Conservation (phyloP, 345 rosid genomes). For the Gossypium sturtianum region DNA sequence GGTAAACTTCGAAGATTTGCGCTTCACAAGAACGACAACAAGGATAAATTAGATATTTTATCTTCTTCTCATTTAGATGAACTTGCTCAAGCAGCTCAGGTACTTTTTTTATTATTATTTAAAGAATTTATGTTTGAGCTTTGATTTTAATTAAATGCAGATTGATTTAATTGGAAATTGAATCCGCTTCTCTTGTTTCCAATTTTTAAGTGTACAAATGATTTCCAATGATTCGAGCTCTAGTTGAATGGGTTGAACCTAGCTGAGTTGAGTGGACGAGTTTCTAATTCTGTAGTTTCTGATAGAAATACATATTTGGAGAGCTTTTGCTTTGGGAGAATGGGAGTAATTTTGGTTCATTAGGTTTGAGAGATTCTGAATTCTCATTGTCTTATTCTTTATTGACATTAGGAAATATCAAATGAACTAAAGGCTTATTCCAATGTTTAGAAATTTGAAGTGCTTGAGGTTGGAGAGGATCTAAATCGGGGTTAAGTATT, state of each 20-base stretch:
- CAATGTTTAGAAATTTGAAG: not conserved
- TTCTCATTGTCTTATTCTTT: not conserved
- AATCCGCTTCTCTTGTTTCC: not conserved
- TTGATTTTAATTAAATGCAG: not conserved
- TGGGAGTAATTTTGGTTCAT: not conserved
- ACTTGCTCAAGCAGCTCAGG: constrained; percentile 85
- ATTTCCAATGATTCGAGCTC: not conserved
- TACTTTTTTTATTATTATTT: constrained; percentile 14
- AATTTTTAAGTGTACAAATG: constrained; percentile 2
- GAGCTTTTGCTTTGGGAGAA: not conserved
- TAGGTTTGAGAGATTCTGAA: not conserved
- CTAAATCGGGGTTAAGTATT: not conserved
- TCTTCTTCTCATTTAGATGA: constrained; percentile 58
- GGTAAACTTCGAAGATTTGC: constrained; percentile 63
- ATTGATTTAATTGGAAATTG: constrained; percentile 2
- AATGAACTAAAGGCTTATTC: not conserved
- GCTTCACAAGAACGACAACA: constrained; percentile 59
- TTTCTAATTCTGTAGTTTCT: not conserved
- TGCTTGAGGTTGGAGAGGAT: not conserved
- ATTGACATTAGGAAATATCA: not conserved
- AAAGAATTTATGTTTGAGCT: not conserved
- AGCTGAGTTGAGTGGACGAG: not conserved
- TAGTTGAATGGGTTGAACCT: not conserved
- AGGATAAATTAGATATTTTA: constrained; percentile 52
- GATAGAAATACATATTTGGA: not conserved